Conservation (phyloP, 441 rosid species). For the Hura crepitans region DNA sequence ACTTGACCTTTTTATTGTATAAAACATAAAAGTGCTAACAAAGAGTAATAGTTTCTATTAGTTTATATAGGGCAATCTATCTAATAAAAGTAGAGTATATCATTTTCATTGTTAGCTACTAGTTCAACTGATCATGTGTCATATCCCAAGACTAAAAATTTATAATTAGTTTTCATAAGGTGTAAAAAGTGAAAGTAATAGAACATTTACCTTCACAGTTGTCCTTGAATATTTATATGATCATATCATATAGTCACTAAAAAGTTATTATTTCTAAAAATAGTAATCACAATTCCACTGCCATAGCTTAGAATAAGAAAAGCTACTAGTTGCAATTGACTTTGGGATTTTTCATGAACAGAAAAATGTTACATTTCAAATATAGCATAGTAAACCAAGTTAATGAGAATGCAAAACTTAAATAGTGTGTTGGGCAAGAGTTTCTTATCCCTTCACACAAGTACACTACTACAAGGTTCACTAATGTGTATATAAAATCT, state of each 20-base stretch:
- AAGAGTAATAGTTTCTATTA: background rate
- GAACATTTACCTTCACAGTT: slow-evolving; percentile 2
- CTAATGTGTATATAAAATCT: slow-evolving; percentile 35
- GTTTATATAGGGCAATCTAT: slow-evolving; percentile 6
- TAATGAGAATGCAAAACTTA: slow-evolving; percentile 37
- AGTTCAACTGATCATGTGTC: background rate
- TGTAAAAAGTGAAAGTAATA: slow-evolving; percentile 14
- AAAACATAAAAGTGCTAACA: slow-evolving; percentile 6
- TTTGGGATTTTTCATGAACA: slow-evolving; percentile 28
- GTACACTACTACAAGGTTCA: slow-evolving; percentile 36
- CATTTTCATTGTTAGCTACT: background rate
- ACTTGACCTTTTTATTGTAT: background rate
- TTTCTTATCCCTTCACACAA: slow-evolving; percentile 41
- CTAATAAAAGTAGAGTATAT: slow-evolving; percentile 2
- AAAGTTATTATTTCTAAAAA: slow-evolving; percentile 17
- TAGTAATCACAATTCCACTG: slow-evolving; percentile 31
- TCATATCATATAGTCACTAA: slow-evolving; percentile 10
- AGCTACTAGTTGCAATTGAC: slow-evolving; percentile 27
- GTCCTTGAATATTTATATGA: slow-evolving; percentile 9
- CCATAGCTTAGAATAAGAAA: slow-evolving; percentile 29
- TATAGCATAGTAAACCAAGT: slow-evolving; percentile 37
- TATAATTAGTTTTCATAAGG: background rate
- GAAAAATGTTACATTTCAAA: slow-evolving; percentile 27
- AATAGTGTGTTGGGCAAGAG: slow-evolving; percentile 32
- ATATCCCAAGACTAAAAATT: background rate